A percentile compares a stretch with the other conserved stretches of the same genome.
phyloP scores from a whole-genome alignment of 352 stramenopile species.

The Globisporangium rhizosaccharum region DNA sequence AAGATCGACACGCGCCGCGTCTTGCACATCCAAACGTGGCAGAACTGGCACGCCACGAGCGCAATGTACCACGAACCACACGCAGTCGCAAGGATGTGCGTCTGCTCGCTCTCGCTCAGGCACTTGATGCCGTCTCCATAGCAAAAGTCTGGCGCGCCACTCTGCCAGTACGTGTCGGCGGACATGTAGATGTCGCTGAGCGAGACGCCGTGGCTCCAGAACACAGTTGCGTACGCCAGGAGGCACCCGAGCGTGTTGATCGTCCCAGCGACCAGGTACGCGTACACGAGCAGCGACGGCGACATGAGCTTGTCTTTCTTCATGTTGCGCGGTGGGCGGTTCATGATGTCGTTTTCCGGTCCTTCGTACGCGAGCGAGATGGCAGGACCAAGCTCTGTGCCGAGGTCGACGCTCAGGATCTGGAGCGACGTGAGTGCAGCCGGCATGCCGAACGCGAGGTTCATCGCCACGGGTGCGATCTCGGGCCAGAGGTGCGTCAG shows the following conservation, averaged over 20 bases:
- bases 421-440: slow-evolving; percentile 81
- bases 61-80: slow-evolving; percentile 67
- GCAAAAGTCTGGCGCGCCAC: slow-evolving; percentile 20
- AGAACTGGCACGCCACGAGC: slow-evolving; percentile 77
- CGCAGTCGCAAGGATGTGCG: slow-evolving; percentile 45
- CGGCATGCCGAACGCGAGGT: slow-evolving; percentile 77
- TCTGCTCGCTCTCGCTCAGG: slow-evolving; percentile 37
- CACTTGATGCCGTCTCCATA: slow-evolving; percentile 14
- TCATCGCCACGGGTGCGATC: slow-evolving; percentile 54
- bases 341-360: slow-evolving; percentile 75
- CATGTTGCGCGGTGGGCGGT: slow-evolving; percentile 56
- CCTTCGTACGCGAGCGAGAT: slow-evolving; percentile 88
- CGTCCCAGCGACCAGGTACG: slow-evolving; percentile 82
- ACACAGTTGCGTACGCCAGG: slow-evolving; percentile 26
- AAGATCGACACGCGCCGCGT: slow-evolving; percentile 69
- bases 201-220: slow-evolving; percentile 32
- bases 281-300: slow-evolving; percentile 68
- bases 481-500: slow-evolving; percentile 86
- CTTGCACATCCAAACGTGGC: slow-evolving; percentile 83
- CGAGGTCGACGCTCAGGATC: slow-evolving; percentile 87
- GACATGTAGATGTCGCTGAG: slow-evolving; percentile 38
- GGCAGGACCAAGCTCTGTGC: slow-evolving; percentile 84
- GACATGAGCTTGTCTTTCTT: slow-evolving; percentile 78
- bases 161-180: slow-evolving; percentile 25
- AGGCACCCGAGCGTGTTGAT: slow-evolving; percentile 54